Conservation (phyloP, 805 yeast species). For the Metschnikowia gruessii region DNA sequence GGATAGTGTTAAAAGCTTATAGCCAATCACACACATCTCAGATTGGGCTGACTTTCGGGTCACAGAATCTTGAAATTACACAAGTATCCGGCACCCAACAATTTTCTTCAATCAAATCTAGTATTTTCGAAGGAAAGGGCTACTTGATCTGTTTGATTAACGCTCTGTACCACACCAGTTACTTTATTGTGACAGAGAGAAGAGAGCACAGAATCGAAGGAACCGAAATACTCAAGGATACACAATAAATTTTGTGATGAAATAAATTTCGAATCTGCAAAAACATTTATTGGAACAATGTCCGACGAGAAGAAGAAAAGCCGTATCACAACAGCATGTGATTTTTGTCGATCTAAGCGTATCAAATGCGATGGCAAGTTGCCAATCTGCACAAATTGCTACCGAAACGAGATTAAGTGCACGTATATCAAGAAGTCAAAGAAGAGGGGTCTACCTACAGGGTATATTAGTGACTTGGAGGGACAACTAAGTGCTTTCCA, state of each 20-base stretch:
- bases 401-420: constrained; percentile 15
- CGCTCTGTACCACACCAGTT: not conserved
- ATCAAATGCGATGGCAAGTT: constrained; percentile 26
- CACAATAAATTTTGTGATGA: not conserved
- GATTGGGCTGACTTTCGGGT: not conserved
- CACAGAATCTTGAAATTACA: not conserved
- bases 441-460: constrained; percentile 24
- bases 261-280: not conserved
- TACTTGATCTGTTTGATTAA: no score
- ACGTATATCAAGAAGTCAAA: constrained; percentile 19
- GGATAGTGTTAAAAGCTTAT: not conserved
- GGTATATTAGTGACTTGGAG: constrained; percentile 24
- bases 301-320: constrained; percentile 11
- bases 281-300: not conserved
- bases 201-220: not conserved
- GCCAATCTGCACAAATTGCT: constrained; percentile 23
- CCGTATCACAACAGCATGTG: constrained; percentile 27
- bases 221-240: not conserved
- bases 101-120: not conserved
- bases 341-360: constrained; percentile 22
- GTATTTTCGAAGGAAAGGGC: no score
- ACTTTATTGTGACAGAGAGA: not conserved
- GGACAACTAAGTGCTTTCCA: constrained; percentile 19
- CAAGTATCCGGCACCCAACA: not conserved
- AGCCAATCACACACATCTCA: not conserved